Evolutionary conservation across 257 asterid genomes (phyloP), one percentile per base, ranked within the genome.

Genomic region (Eucommia ulmoides): DNA sequence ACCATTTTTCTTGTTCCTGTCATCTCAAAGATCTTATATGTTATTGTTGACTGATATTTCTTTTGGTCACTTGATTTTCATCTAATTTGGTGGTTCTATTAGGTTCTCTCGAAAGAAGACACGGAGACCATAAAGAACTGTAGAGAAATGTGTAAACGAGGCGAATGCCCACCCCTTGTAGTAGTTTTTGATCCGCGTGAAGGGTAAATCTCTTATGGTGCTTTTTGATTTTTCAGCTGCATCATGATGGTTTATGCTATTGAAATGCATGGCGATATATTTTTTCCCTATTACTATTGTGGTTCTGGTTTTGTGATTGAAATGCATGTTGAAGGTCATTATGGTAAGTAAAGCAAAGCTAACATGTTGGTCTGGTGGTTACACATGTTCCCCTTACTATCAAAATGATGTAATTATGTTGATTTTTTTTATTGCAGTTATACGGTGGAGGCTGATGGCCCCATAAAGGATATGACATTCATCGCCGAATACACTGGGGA

Each of bases 371-470:
- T n/a, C n/a, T n/a, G n/a, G n/a, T n/a, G n/a, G n/a, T n/a, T n/a
- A n/a, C n/a, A n/a, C n/a, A n/a, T n/a, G n/a, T n/a, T n/a, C n/a
- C n/a, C n/a, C n/a, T n/a, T n/a, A n/a, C n/a, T 5, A 12, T 29
- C 38, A 29, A 5, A 29, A 29, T 29, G 6, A 29, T 5, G 6
- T 12, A 5, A 5, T 29, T 29, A 29, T 29, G 6, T 29, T 29
- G 38, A 5, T 7, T 42, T 42, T 42, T 3, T 18, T 15, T 18
- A 29, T 21, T 74, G 77, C 88, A 86, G 96, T 20, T 86, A 80
- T 63, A 83, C 93, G 1, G 96, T 86, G 15, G 93, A 83, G 61
- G 94, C 94, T 19, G 94, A 86, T 73, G 83, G 76, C 24, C 78
- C 80, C n/a, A 83, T 86, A 48, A 83, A 74, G 79, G 96, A 86